Evolutionary conservation across 805 yeast species (phyloP).

Genomic region (Gaillardinia entomophila): DNA sequence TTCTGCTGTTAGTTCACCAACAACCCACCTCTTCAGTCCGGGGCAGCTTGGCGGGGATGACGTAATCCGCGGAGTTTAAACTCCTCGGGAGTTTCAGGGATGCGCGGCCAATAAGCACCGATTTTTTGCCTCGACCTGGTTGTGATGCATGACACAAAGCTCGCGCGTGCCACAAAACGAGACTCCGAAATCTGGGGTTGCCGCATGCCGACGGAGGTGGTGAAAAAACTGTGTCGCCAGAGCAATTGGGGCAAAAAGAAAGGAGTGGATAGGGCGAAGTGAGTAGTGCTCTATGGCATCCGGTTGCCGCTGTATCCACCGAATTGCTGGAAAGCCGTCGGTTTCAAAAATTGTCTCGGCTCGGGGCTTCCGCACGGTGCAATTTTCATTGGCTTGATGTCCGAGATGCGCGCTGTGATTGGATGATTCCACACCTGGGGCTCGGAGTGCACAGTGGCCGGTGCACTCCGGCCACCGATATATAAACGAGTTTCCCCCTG

Average conservation of each 20-base stretch:
- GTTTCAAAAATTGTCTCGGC: no score
- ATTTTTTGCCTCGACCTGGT: constrained; percentile 2
- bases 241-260: no score
- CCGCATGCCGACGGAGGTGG: constrained; percentile 13
- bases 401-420: no score
- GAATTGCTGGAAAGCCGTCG: no score
- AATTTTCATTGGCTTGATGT: background rate
- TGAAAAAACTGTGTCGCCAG: constrained; percentile 14
- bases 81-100: constrained; percentile 1
- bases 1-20: no score
- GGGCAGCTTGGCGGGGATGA: no score
- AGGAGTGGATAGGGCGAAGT: no score
- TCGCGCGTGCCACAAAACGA: constrained; percentile 5
- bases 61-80: background rate
- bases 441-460: background rate
- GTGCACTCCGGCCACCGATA: background rate
- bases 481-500: background rate
- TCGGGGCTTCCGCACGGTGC: no score
- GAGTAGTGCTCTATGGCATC: no score
- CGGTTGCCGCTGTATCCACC: no score
- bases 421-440: background rate
- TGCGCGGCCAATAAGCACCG: constrained; percentile 1
- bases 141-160: constrained; percentile 6
- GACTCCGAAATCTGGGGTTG: background rate
- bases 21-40: no score